Evolutionary conservation across 805 yeast species (phyloP), one percentile per base, ranked within the genome.

Genomic region (Saccharomycopsis guyanensis): DNA sequence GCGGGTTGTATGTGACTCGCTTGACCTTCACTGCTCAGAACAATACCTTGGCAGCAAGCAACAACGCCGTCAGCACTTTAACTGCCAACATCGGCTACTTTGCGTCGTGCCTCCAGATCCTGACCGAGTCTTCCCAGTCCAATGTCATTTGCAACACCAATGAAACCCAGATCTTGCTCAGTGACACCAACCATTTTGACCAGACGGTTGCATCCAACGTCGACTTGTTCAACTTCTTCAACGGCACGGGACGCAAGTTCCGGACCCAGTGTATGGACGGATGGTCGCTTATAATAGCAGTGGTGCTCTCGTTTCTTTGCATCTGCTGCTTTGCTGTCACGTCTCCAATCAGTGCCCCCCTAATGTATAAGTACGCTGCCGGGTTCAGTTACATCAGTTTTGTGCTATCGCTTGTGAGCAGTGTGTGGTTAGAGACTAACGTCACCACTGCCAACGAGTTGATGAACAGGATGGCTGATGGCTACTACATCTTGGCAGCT

Each of bases 391-490:
- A 49, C 18, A 13, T 51, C 20, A 25, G 44, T 4, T 49, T 51
- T 38, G 24, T 35, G 10, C 38, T 51, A 8, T 19, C 52, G 6
- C 39, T 51, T 25, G 43, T 48, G 12, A 39, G 42, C 19, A 47
- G 47, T 5, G 46, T 51, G 7, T 51, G 54, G 54, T 22, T 48
- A 22, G 51, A 51, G 34, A 51, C 54, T 4, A 51, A 51, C 15
- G 42, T 45, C 8, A 45, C 48, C 18, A 51, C 54, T 1, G 54
- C 54, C 2, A 42, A 23, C 13, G 38, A 27, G 10, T 36, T 51
- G 19, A 45, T 51, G 50, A 49, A 46, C 38, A 39, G 46, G 40
- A 48, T 51, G 54, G 36, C 47, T 3, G 52, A 51, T 31, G 22
- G 20, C 13, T 49, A 48, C 40, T 51, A 42, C 35, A 23, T 42